A percentile compares a stretch with the other conserved stretches of the same genome.
These are phyloP conservation scores for Geotrichum phurueaensis DNA, from an alignment of 1,139 yeast genomes.

Conservation along the genomic window DNA sequence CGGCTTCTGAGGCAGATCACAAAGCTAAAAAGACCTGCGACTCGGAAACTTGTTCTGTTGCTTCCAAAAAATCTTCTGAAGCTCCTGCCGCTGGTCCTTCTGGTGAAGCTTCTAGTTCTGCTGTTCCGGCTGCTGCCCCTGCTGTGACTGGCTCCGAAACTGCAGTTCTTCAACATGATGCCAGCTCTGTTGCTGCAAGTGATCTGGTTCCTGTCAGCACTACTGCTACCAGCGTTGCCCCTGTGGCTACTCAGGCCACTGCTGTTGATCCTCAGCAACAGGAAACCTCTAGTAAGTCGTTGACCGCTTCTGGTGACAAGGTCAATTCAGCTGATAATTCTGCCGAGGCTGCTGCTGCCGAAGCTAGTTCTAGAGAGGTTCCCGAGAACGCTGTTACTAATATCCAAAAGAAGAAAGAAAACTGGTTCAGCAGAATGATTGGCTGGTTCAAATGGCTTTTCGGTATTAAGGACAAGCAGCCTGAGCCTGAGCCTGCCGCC, in stretches of 20 bases:
- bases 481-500: background rate
- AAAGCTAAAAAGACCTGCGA: background rate
- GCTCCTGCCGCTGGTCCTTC: background rate
- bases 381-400: background rate
- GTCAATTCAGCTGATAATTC: background rate
- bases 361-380: background rate
- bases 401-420: background rate
- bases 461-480: constrained; percentile 5
- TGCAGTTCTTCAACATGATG: constrained; percentile 3
- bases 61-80: background rate
- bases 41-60: background rate
- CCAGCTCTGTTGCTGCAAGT: constrained; percentile 5
- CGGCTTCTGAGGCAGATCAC: background rate
- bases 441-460: constrained; percentile 16
- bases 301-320: background rate
- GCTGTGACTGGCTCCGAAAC: constrained; percentile 1
- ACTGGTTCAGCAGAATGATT: constrained; percentile 11
- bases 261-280: background rate
- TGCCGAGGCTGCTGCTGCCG: background rate
- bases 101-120: background rate
- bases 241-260: constrained; percentile 6
- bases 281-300: background rate
- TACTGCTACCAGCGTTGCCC: constrained; percentile 8
- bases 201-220: constrained; percentile 14
- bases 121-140: background rate